Evolutionary conservation across 2,329 filamentous ascomycete genomes (phyloP), one percentile per base, ranked within the genome.

Genomic region (Penicillium sclerotiorum): DNA sequence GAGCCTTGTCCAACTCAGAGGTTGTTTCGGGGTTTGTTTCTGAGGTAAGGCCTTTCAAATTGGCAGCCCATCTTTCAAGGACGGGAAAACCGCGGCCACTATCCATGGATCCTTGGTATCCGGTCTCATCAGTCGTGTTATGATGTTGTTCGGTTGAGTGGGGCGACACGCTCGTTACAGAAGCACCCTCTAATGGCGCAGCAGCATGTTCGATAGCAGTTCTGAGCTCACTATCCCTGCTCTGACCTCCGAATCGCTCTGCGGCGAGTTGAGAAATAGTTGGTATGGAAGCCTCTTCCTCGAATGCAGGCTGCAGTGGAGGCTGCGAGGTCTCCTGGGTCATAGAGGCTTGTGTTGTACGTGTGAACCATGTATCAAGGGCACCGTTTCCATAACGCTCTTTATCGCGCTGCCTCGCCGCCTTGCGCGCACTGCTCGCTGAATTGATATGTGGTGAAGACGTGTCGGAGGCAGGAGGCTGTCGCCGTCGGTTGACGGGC

Each of bases 311-410:
- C 2, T 38, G 39, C 2, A 20, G 1, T 18, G n/a, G 33, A 17
- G 23, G 33, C n/a, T 54, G 38, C 1, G n/a, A 2, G 3, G 32
- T 9, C 1, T 8, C 39, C 18, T 46, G 22, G 4, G 27, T 22
- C 9, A 58, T 41, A 1, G 55, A 58, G 9, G 23, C 18, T 39
- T 58, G 54, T 3, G 51, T 57, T 1, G 48, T 59, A 4, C 51
- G 51, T 23, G 55, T 53, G 15, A 62, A 62, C 58, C 48, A 60
- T 6, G 59, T 58, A 33, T 62, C 59, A 3, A 62, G 45, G 12
- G 59, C 55, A 9, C 59, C 59, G 22, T 59, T 62, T 5, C 58
- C 58, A 27, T 62, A 58, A 2, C 53, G 51, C 23, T 62, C 55
- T 21, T 41, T 43, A 35, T 60, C 56, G 13, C 53, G 52, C 27